Evolutionary conservation across 1,284 basidiomycete genomes (phyloP).

Genomic region (Veloboletus limbatus): DNA sequence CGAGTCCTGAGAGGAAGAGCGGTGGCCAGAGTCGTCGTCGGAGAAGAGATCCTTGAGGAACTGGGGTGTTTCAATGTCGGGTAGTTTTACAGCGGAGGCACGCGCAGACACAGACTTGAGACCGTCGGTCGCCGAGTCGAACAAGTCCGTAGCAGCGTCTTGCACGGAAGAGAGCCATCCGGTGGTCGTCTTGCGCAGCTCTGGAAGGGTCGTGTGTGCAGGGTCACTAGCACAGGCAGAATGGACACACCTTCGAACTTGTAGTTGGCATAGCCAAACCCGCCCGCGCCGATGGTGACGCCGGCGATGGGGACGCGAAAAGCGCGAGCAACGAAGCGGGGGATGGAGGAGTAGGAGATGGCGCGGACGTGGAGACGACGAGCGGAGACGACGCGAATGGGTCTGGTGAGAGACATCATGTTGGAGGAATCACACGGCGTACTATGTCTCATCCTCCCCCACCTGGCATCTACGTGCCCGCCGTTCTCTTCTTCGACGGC

Average conservation of each 20-base stretch:
- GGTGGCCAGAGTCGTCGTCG: constrained; percentile 35
- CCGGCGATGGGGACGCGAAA: constrained; percentile 85
- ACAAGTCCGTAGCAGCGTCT: constrained; percentile 63
- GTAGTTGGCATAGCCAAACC: constrained; percentile 89
- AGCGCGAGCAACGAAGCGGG: constrained; percentile 77
- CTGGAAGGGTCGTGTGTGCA: constrained; percentile 37
- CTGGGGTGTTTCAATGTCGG: constrained; percentile 66
- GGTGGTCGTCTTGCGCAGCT: constrained; percentile 64
- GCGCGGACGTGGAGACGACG: constrained; percentile 70
- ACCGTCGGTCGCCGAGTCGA: constrained; percentile 65
- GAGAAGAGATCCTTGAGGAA: constrained; percentile 71
- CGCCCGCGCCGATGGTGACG: constrained; percentile 84
- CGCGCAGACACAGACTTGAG: constrained; percentile 57
- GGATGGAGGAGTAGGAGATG: constrained; percentile 81
- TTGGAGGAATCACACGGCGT: no score
- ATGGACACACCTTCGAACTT: constrained; percentile 79
- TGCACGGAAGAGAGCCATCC: constrained; percentile 66
- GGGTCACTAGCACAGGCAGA: rapidly evolving
- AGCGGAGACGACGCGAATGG: constrained; percentile 34
- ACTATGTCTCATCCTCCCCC: constrained; percentile 48
- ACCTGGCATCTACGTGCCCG: constrained; percentile 69
- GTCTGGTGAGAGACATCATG: constrained; percentile 14
- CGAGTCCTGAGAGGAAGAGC: constrained; percentile 28
- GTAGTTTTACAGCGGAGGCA: constrained; percentile 60
- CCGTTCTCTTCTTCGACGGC: constrained; percentile 66